Conservation (phyloP, 805 yeast genomes). For the Candida yuanshanica region DNA sequence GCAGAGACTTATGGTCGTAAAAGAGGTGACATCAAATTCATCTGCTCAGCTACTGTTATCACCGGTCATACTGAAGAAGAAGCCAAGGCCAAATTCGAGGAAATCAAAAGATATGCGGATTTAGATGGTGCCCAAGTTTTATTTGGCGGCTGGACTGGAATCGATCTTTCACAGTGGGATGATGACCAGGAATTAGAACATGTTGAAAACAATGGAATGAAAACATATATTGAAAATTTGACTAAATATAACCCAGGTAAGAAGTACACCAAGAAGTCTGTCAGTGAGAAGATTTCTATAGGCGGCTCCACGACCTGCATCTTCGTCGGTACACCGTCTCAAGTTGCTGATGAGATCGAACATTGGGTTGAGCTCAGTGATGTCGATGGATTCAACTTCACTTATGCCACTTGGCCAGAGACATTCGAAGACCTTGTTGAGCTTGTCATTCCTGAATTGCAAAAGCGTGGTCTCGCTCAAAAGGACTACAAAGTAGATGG, state of each 20-base stretch:
- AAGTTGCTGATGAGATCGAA: slow-evolving; percentile 35
- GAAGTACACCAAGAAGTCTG: slow-evolving; percentile 14
- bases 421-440: slow-evolving; percentile 35
- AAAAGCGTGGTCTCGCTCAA: slow-evolving; percentile 30
- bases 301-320: slow-evolving; percentile 17
- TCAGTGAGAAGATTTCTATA: slow-evolving; percentile 23
- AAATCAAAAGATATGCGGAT: slow-evolving; percentile 28
- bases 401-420: slow-evolving; percentile 32
- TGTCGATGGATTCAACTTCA: slow-evolving; percentile 38
- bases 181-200: slow-evolving; percentile 29
- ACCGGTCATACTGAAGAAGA: slow-evolving; percentile 16
- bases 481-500: slow-evolving; percentile 22
- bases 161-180: slow-evolving; percentile 30
- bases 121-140: slow-evolving; percentile 34
- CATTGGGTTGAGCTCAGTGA: slow-evolving; percentile 33
- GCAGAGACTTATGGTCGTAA: slow-evolving; percentile 11
- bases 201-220: slow-evolving; percentile 19
- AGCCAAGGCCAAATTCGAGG: slow-evolving; percentile 23
- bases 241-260: slow-evolving; percentile 18
- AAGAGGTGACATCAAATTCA: neutral
- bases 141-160: slow-evolving; percentile 38
- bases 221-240: slow-evolving; percentile 18
- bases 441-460: slow-evolving; percentile 31
- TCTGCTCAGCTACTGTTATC: slow-evolving; percentile 2
- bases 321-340: slow-evolving; percentile 27